A percentile compares a stretch with the other conserved stretches of the same genome.
Conservation (phyloP, 1,284 basidiomycete genomes). For the Porphyrellus sp. region DNA sequence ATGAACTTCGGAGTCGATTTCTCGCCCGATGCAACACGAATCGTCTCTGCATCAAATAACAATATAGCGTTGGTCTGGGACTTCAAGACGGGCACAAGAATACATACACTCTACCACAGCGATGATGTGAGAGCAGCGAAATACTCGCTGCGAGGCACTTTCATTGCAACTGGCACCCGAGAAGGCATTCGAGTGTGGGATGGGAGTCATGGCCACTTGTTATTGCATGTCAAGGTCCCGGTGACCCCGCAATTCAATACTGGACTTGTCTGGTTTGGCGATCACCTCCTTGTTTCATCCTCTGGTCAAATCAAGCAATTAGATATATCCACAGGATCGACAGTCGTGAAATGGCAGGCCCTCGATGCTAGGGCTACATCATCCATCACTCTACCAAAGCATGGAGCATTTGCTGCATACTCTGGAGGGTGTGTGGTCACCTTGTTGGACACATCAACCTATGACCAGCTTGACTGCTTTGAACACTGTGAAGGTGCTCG, state of each 20-base stretch:
- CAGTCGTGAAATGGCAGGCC: not conserved
- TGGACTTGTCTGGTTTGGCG: not conserved
- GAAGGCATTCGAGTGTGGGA: not conserved
- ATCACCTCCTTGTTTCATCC: not conserved
- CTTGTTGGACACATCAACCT: not conserved
- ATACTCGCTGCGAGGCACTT: not conserved
- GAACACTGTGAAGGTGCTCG: not conserved
- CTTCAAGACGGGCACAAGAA: not conserved
- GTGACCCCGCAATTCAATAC: not conserved
- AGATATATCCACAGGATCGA: not conserved
- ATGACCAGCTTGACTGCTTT: not conserved
- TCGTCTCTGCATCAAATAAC: not conserved
- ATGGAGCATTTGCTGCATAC: not conserved
- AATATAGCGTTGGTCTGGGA: not conserved
- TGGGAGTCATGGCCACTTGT: not conserved
- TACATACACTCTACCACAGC: not conserved
- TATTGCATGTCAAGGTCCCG: not conserved
- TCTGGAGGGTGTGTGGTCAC: not conserved
- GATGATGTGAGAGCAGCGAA: not conserved
- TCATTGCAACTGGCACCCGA: not conserved
- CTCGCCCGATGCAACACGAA: not conserved
- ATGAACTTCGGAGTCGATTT: not conserved
- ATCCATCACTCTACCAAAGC: not conserved
- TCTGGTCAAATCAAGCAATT: not conserved
- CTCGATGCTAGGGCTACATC: not conserved